These are phyloP conservation scores for Malus hybrid DNA, from an alignment of 331 rosid genomes.

Conservation along the genomic window DNA sequence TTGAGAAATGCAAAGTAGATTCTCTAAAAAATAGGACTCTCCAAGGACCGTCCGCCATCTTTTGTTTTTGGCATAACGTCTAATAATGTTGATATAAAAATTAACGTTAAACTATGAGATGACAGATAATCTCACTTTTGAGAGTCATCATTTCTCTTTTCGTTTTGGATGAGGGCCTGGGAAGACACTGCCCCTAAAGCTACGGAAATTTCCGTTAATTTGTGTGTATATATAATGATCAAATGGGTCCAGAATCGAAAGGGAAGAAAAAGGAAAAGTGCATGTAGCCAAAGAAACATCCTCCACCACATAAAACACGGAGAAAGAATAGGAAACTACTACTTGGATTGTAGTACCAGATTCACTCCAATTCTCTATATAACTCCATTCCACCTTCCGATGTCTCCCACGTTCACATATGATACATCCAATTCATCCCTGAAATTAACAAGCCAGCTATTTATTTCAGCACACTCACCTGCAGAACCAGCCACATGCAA, in stretches of 20 bases:
- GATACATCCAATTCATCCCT: background rate
- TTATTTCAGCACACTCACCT: background rate
- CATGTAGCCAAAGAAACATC: conserved; percentile 39
- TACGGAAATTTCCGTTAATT: conserved; percentile 11
- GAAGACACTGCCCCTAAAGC: background rate
- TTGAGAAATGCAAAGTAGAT: too few relatives aligned
- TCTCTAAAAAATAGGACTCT: too few relatives aligned
- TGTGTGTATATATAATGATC: background rate
- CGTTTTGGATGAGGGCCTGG: background rate
- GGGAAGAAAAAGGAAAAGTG: conserved; percentile 34
- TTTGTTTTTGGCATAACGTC: too few relatives aligned
- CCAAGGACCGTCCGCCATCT: too few relatives aligned
- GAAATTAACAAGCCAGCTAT: background rate
- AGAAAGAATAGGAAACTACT: conserved; percentile 21
- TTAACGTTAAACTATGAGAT: too few relatives aligned
- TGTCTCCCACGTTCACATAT: background rate
- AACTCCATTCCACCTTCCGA: background rate
- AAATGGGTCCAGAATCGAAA: conserved; percentile 31
- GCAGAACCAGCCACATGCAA: background rate
- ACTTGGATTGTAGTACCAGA: background rate
- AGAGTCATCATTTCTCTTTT: too few relatives aligned
- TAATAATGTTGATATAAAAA: too few relatives aligned
- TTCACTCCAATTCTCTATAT: background rate
- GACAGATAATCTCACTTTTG: accelerated
- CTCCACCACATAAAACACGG: conserved; percentile 16